Evolutionary conservation across 306 rosid species (phyloP).

Genomic region (Prunus persica): DNA sequence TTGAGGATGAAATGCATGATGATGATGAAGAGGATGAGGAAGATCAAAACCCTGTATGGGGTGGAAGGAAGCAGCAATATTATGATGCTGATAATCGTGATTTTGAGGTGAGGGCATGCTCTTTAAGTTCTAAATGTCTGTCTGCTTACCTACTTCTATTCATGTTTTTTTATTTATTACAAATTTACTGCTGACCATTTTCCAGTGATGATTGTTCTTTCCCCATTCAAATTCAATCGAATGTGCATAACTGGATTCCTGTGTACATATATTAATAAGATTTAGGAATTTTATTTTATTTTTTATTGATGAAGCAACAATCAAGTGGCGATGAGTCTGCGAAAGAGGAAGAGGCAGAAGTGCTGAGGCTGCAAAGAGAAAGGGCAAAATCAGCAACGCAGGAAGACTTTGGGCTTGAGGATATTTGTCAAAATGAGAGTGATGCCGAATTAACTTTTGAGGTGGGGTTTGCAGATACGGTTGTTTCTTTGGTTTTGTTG

Average conservation of each 20-base stretch:
- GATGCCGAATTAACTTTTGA: slow-evolving; percentile 40
- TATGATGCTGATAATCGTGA: slow-evolving; percentile 76
- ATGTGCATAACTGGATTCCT: not conserved
- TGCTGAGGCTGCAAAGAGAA: slow-evolving; percentile 52
- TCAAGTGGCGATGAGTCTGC: slow-evolving; percentile 80
- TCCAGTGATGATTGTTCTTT: not conserved
- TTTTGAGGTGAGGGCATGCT: slow-evolving; percentile 56
- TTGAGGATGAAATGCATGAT: slow-evolving; percentile 53
- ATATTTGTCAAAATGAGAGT: slow-evolving; percentile 38
- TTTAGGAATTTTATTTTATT: not conserved
- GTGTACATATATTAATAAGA: not conserved
- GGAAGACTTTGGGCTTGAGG: slow-evolving; percentile 71
- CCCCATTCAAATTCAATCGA: not conserved
- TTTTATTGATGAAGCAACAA: slow-evolving; percentile 44
- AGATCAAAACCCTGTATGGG: slow-evolving; percentile 29
- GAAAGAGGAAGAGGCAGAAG: slow-evolving; percentile 72
- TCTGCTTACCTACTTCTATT: not conserved
- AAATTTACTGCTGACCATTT: not conserved
- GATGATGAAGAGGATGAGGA: slow-evolving; percentile 66
- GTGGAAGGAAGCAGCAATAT: slow-evolving; percentile 42
- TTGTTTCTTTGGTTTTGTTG: slow-evolving; percentile 13
- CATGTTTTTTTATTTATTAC: not conserved
- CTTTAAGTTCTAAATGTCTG: not conserved
- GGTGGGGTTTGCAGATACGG: slow-evolving; percentile 37
- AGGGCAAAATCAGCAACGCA: slow-evolving; percentile 42